phyloP scores from a whole-genome alignment of 352 stramenopile species.

The Peronospora farinosa region DNA sequence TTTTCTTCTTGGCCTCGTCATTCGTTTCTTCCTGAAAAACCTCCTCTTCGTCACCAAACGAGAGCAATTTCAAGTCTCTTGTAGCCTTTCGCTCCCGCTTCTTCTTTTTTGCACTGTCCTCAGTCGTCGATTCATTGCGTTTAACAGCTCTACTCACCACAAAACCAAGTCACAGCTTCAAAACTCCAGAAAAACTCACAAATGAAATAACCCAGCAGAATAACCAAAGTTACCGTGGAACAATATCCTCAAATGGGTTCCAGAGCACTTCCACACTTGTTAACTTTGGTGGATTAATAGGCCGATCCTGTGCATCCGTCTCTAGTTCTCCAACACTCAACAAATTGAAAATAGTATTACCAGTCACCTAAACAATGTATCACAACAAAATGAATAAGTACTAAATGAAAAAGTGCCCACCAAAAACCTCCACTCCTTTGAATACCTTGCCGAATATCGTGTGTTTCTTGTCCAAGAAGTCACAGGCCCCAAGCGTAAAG shows the following conservation, averaged over 20 bases:
- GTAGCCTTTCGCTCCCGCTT: conserved; percentile 88
- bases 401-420: background rate
- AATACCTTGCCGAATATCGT: conserved; percentile 87
- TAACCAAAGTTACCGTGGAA: conserved; percentile 47
- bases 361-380: conserved; percentile 75
- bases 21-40: conserved; percentile 47
- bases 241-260: conserved; percentile 94
- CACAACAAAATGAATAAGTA: background rate
- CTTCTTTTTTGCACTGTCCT: conserved; percentile 41
- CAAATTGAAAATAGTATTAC: conserved; percentile 97
- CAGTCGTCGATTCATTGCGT: conserved; percentile 18
- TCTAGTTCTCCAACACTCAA: conserved; percentile 87
- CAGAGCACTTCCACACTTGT: conserved; percentile 88
- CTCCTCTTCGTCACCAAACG: conserved; percentile 90
- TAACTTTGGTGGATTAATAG: conserved; percentile 70
- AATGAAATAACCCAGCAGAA: background rate
- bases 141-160: conserved; percentile 26
- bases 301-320: conserved; percentile 78
- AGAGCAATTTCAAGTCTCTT: conserved; percentile 92
- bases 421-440: background rate
- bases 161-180: background rate
- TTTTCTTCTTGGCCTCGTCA: conserved; percentile 31
- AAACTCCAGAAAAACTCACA: background rate
- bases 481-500: conserved; percentile 92
- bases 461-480: conserved; percentile 94